Evolutionary conservation across 805 yeast species (phyloP), one percentile per base, ranked within the genome.

Genomic region (Metschnikowia kunwiensis): DNA sequence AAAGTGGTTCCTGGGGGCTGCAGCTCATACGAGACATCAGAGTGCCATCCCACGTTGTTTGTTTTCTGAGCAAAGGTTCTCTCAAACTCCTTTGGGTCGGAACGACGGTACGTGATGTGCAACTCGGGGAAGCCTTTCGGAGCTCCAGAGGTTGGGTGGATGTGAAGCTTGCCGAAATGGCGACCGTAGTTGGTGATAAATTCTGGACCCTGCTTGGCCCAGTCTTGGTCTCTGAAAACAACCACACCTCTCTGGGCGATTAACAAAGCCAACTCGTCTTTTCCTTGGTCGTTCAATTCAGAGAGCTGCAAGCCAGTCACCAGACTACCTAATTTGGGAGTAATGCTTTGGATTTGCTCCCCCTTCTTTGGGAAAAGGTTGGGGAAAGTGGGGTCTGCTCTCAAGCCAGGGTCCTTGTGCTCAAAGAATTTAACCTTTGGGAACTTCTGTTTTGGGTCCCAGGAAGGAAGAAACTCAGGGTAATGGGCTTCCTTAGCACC

Each of bases 71-170:
- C 42, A 36, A 61, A 60, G 5, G 50, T 52, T 17, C 60, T 41
- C 20, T 54, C 56, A 16, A 61, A 51, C 30, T 57, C 65, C 17
- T 50, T 51, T 19, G 53, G 45, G 26, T 57, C 55, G 4, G 61
- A 51, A 21, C 67, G 52, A 31, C 64, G 43, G 51, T 60, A 61
- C 5, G 65, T 59, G 21, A 61, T 55, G 49, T 61, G 67, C 34
- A 62, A 51, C 34, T 61, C 60, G 7, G 67, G 68, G 34, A 29
- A 44, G n/a, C 7, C 57, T 8, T 33, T 36, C 15, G 69, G 68
- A 10, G 67, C 57, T 2, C 66, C 68, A 12, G 65, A 55, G 5
- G 72, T 68, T 27, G 77, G 74, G 40, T 74, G 76, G 36, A 68
- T 59, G 49, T 73, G 77, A 26, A 69, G 51, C 5, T 55, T 58